phyloP scores from a whole-genome alignment of 257 asterid species.

The Gentiana macrophylla region DNA sequence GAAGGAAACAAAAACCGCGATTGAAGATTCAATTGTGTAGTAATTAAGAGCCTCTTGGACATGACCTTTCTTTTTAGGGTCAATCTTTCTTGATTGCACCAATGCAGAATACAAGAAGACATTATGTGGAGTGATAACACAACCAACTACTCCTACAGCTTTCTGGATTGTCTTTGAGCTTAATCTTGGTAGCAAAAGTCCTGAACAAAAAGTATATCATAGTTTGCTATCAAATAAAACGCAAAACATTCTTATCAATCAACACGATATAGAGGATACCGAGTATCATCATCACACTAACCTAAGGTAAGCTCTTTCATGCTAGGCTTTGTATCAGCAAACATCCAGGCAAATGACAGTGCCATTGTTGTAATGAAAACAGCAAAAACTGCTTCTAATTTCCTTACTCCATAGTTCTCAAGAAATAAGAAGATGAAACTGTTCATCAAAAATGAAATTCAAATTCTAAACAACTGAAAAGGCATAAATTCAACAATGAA shows the following conservation, averaged over 20 bases:
- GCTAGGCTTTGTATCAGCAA: slow-evolving; percentile 46
- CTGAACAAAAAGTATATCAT: slow-evolving; percentile 17
- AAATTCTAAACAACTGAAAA: neutral
- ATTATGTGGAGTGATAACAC: slow-evolving; percentile 72
- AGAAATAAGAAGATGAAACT: slow-evolving; percentile 75
- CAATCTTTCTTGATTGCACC: slow-evolving; percentile 56
- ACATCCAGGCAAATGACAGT: slow-evolving; percentile 78
- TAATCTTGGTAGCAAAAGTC: slow-evolving; percentile 50
- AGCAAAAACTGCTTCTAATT: slow-evolving; percentile 74
- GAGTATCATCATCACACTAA: neutral
- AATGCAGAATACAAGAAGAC: slow-evolving; percentile 67
- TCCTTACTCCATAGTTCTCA: slow-evolving; percentile 63
- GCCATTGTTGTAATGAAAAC: slow-evolving; percentile 72
- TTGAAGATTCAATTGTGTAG: slow-evolving; percentile 50
- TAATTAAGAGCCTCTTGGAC: slow-evolving; percentile 75
- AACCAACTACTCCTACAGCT: slow-evolving; percentile 68
- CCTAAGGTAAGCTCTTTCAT: slow-evolving; percentile 43
- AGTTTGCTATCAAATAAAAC: neutral
- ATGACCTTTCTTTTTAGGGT: slow-evolving; percentile 41
- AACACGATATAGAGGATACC: no score
- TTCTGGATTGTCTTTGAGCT: slow-evolving; percentile 49
- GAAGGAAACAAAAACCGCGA: slow-evolving; percentile 54
- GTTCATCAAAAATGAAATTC: slow-evolving; percentile 14
- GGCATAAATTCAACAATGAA: neutral
- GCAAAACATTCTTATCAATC: no score